These are phyloP conservation scores for Trichosporon coremiiforme DNA, from an alignment of 1,284 basidiomycete genomes.

Conservation along the genomic window DNA sequence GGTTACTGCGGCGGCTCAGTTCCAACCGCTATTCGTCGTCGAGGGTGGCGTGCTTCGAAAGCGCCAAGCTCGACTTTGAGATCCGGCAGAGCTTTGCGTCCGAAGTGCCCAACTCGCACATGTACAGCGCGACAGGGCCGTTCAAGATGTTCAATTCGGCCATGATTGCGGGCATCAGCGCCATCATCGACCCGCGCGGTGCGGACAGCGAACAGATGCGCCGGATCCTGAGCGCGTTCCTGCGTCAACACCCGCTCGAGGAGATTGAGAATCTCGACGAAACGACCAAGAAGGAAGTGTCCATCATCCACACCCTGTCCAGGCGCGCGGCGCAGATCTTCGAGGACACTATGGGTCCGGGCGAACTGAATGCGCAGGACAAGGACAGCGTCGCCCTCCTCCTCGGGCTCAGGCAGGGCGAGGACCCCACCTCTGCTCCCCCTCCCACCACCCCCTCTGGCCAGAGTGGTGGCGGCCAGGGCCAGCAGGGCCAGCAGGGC, in stretches of 20 bases:
- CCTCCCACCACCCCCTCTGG: not conserved
- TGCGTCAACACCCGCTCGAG: slow-evolving; percentile 53
- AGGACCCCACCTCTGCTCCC: slow-evolving; percentile 20
- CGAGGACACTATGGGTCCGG: slow-evolving; percentile 50
- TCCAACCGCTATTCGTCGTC: slow-evolving; percentile 51
- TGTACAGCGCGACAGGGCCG: slow-evolving; percentile 45
- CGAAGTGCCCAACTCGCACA: slow-evolving; percentile 45
- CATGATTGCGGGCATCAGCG: slow-evolving; percentile 57
- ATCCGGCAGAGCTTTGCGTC: slow-evolving; percentile 50
- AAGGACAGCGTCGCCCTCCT: slow-evolving; percentile 52
- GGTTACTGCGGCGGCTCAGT: slow-evolving; percentile 50
- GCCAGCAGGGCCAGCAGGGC: too few relatives aligned
- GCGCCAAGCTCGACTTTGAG: slow-evolving; percentile 54
- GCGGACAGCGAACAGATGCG: slow-evolving; percentile 53
- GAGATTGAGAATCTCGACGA: slow-evolving; percentile 50
- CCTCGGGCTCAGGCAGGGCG: slow-evolving; percentile 50
- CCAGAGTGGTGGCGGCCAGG: too few relatives aligned
- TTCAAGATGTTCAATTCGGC: slow-evolving; percentile 56
- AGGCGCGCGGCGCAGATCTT: slow-evolving; percentile 52
- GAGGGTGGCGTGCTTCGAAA: slow-evolving; percentile 53
- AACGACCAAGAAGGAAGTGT: slow-evolving; percentile 55
- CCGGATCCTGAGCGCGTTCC: slow-evolving; percentile 51
- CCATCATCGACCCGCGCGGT: slow-evolving; percentile 56
- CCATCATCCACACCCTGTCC: slow-evolving; percentile 55
- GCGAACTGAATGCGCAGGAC: slow-evolving; percentile 49